Base-by-base conservation (phyloP, 768 basidiomycete genomes). In the Coprinellus micaceus region DNA sequence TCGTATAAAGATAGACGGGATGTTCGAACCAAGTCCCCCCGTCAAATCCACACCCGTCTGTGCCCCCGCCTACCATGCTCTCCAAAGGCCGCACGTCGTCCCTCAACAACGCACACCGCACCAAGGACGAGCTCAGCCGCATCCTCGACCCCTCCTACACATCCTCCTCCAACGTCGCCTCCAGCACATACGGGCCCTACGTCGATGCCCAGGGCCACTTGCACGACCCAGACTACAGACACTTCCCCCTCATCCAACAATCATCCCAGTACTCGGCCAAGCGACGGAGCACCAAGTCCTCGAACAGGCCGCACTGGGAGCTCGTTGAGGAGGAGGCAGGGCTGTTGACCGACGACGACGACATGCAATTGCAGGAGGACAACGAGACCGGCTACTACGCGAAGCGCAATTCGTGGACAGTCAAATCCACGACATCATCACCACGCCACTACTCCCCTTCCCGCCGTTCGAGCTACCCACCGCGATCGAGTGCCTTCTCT, bases 71-170 rank as follows among this genome's bases (percentile, higher is more conserved):
- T 21, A 49, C n/a, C 49, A 57, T 57, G 56, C 40, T 57, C 25
- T 49, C 49, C 41, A 30, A 45, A 52, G 15, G 11, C 21, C 56
- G 56, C 24, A 25, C 56, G 7, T 17, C 56, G 4, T 12, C 37
- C 49, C n/a, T 50, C 43, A 22, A 30, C 58, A 26, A 47, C 28
- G 22, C 33, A 44, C 28, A 45, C 60, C n/a, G 47, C 4, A 52
- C 53, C 36, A 53, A 46, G 29, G 40, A 30, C 49, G 61, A 62
- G 40, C 54, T 60, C 43, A 54, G 56, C 15, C 58, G 61, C 4
- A 58, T 62, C 29, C 58, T 62, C 19, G 61, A 62, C 33, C 61
- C 61, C 28, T 59, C 61, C n/a, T 62, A 62, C 45, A 57, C 56
- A 19, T 55, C 58, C 22, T 58, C 58, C 24, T 22, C 45, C 53